A percentile compares a stretch with the other conserved stretches of the same genome.
Conservation (phyloP, 495 filamentous ascomycete species). For the Aspergillus haitiensis region DNA sequence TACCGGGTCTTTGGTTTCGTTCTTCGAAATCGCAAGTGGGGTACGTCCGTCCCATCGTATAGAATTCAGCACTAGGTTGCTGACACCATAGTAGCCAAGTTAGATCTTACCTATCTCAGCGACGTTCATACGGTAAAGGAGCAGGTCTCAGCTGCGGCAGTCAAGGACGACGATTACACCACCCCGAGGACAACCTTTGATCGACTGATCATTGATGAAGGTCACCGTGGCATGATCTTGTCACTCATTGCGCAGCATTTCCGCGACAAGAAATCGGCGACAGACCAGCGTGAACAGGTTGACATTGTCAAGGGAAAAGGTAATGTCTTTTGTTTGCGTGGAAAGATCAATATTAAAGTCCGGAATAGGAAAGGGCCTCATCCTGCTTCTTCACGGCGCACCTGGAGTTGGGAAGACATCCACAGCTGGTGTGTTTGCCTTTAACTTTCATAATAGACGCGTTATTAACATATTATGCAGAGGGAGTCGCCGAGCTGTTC, state of each 20-base stretch:
- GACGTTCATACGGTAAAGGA: no score
- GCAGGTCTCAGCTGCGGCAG: no score
- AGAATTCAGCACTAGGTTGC: no score
- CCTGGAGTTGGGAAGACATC: conserved; percentile 53
- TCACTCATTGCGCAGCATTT: conserved; percentile 43
- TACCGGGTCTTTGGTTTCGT: conserved; percentile 46
- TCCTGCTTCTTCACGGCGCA: conserved; percentile 51
- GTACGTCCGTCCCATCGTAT: conserved; percentile 13
- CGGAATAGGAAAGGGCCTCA: conserved; percentile 37
- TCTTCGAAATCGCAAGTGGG: conserved; percentile 45
- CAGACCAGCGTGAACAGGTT: conserved; percentile 21
- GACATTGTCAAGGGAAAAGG: no score
- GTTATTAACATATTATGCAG: conserved; percentile 7
- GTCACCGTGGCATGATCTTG: conserved; percentile 35
- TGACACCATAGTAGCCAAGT: no score
- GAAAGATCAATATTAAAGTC: neutral
- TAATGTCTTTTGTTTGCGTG: no score
- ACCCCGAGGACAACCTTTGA: conserved; percentile 27
- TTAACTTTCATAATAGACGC: no score
- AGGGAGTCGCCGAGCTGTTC: conserved; percentile 34
- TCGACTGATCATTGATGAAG: conserved; percentile 34
- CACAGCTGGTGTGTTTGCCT: conserved; percentile 37
- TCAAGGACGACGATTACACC: no score
- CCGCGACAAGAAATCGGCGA: conserved; percentile 31
- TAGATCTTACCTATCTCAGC: no score